Evolutionary conservation across 2,329 filamentous ascomycete species (phyloP), one percentile per base, ranked within the genome.

Genomic region (Aureobasidium sp.): DNA sequence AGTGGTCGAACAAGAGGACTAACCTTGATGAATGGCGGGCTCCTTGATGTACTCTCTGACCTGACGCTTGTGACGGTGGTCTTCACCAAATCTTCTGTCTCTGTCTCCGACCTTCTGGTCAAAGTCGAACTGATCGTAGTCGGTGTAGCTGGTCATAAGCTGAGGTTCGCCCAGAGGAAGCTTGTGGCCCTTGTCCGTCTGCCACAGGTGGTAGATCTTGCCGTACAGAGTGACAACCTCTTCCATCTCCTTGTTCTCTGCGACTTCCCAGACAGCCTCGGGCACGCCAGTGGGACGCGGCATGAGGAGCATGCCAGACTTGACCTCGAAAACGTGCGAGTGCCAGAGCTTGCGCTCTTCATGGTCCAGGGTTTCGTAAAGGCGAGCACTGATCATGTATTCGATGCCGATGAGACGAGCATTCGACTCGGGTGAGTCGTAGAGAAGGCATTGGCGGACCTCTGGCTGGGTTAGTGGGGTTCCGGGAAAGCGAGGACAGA

Each of bases 121-220:
- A 55, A 75, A 75, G 57, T 76, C 73, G 57, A 81, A 76, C 71
- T 83, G 80, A 15, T 75, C 73, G 6, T 60, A 55, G 51, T 74
- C 71, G 10, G 80, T 83, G 63, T 78, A 85, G 67, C 84, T 86
- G 63, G 79, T 83, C 82, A 88, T 87, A 65, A 88, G 72, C 72
- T 85, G 73, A 60, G 85, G 84, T 63, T 74, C 69, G 0, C 85
- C 84, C 64, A 87, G 68, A 1, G 85, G 85, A 58, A 87, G 67
- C 55, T 75, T 72, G 68, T 93, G 84, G 0, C 89, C 89, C 6
- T 82, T 77, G 73, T 95, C 90, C 17, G 87, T 83, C 79, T 95
- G 89, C 90, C 91, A 95, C 43, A 94, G 78, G 70, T 95, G 90
- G 71, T 87, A 94, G 1, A 87, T 84, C 70, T 95, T 95, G 10